Percentiles rank a stretch among this genome's conserved stretches.
Evolutionary conservation across 2,329 filamentous ascomycete genomes (phyloP).

Genomic region (Amphichorda felina): DNA sequence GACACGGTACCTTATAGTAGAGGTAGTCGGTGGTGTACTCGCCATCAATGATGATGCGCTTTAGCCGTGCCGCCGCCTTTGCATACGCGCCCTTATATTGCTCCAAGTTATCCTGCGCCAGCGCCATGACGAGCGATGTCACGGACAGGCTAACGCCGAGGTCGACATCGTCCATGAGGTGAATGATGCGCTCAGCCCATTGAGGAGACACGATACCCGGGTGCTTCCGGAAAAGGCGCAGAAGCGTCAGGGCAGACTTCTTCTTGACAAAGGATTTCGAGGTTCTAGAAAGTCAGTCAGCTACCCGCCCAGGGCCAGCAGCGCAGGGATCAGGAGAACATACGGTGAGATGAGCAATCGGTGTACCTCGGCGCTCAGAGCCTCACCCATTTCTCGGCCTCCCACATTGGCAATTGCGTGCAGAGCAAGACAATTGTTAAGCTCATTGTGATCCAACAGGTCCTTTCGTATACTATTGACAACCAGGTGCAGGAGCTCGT

Average conservation of each 20-base stretch:
- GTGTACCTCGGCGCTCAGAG: constrained; percentile 83
- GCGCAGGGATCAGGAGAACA: constrained; percentile 19
- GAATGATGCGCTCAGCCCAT: constrained; percentile 96
- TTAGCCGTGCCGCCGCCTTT: constrained; percentile 82
- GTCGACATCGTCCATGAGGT: constrained; percentile 95
- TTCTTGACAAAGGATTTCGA: constrained; percentile 99
- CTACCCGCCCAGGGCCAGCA: not conserved
- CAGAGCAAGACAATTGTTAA: constrained; percentile 92
- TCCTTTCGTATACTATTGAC: constrained; percentile 99
- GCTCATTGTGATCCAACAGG: constrained; percentile 83
- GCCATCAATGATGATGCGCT: constrained; percentile 80
- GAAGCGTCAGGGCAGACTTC: constrained; percentile 87
- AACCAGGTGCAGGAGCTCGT: constrained; percentile 89
- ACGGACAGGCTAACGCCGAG: constrained; percentile 92
- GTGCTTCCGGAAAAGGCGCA: constrained; percentile 89
- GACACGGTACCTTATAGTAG: constrained; percentile 99
- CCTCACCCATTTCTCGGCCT: constrained; percentile 93
- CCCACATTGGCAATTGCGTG: constrained; percentile 98
- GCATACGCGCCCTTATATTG: constrained; percentile 90
- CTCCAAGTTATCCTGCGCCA: constrained; percentile 89
- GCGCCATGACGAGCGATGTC: constrained; percentile 86
- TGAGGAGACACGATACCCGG: constrained; percentile 89
- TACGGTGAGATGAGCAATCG: constrained; percentile 89
- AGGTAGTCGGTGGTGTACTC: constrained; percentile 87
- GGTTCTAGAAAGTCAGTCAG: constrained; percentile 20